Percentiles rank a stretch among this genome's conserved stretches.
These are phyloP conservation scores for Yarrowia bubula DNA, from an alignment of 805 yeast genomes.

Conservation along the genomic window DNA sequence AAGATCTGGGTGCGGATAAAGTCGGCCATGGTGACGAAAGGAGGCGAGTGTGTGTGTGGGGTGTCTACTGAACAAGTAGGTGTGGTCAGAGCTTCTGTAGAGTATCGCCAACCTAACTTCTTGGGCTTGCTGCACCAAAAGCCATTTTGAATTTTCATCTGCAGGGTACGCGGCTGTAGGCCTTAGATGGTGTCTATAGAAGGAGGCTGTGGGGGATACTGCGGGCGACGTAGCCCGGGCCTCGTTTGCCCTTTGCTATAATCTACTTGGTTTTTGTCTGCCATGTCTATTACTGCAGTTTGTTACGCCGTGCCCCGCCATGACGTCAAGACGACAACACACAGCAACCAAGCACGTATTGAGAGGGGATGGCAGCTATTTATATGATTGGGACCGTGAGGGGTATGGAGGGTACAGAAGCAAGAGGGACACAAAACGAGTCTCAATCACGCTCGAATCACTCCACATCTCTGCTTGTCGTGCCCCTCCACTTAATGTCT, in stretches of 20 bases:
- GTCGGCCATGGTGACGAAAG: conserved; percentile 35
- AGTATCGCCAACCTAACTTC: conserved; percentile 21
- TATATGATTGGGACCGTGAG: too few relatives aligned
- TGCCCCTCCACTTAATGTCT: not conserved
- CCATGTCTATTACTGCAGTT: too few relatives aligned
- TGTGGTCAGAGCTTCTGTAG: not conserved
- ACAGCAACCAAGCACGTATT: not conserved
- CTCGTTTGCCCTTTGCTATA: not conserved
- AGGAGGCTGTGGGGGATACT: not conserved
- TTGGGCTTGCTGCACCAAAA: conserved; percentile 23
- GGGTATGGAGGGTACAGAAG: too few relatives aligned
- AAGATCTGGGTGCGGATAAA: conserved; percentile 75
- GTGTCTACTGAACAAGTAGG: not conserved
- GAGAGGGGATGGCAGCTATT: not conserved
- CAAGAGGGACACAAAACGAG: too few relatives aligned
- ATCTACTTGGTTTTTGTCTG: too few relatives aligned
- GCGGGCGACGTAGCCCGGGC: not conserved
- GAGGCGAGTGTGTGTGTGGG: not conserved
- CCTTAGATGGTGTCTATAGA: not conserved
- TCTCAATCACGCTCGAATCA: too few relatives aligned
- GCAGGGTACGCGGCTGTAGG: conserved; percentile 6
- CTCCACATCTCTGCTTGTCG: not conserved
- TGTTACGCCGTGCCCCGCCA: not conserved
- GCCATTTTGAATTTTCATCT: conserved; percentile 12
- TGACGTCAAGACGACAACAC: not conserved